These are phyloP conservation scores for Panicum miliaceum DNA, from an alignment of 176 grass and related monocot species.

Conservation along the genomic window DNA sequence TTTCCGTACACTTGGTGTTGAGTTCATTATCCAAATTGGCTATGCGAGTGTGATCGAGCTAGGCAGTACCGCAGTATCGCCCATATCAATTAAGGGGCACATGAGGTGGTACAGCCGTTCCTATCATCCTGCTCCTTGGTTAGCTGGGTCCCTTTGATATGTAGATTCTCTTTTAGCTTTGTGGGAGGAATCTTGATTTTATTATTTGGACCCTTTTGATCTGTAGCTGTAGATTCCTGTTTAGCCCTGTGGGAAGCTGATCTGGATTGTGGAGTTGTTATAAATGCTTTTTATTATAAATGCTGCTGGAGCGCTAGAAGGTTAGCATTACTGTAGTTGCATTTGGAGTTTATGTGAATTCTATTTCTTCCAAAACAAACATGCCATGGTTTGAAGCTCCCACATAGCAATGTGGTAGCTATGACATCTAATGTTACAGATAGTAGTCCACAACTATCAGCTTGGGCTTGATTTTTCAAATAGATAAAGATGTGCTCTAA, in stretches of 20 bases:
- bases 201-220: neutral
- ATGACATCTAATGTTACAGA: neutral
- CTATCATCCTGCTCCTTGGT: neutral
- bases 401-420: neutral
- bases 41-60: neutral
- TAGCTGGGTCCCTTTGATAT: neutral
- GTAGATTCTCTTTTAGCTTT: neutral
- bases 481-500: slow-evolving; percentile 3
- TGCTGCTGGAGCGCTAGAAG: neutral
- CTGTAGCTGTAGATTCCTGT: neutral
- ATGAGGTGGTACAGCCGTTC: neutral
- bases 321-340: neutral
- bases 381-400: no score
- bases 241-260: neutral
- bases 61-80: neutral
- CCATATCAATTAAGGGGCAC: neutral
- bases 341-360: no score
- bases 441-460: neutral
- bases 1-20: neutral
- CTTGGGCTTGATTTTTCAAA: slow-evolving; percentile 14
- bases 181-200: neutral
- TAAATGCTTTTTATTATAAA: neutral
- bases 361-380: no score
- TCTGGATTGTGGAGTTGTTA: neutral
- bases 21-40: neutral